Evolutionary conservation across 208 protist species (phyloP).

Genomic region (Acanthamoeba castellanii): DNA sequence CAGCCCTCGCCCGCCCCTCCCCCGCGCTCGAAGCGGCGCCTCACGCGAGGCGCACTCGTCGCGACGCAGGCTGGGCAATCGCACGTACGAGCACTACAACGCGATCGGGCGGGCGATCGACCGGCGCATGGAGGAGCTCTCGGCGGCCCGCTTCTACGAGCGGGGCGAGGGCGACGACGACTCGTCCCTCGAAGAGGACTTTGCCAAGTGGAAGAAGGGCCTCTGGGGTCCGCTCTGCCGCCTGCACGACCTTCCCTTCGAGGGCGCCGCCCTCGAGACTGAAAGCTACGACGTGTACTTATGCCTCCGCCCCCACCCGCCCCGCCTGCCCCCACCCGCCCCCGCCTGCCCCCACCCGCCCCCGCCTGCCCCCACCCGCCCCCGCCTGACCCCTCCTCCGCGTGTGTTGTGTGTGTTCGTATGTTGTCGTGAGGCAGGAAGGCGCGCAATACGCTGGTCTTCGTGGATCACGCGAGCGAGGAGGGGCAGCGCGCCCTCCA

Average conservation of each 20-base stretch:
- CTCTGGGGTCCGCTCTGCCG: constrained; percentile 79
- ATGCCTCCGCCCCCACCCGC: too few relatives aligned
- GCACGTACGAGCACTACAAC: constrained; percentile 97
- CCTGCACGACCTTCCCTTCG: constrained; percentile 14
- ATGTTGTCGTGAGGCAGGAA: too few relatives aligned
- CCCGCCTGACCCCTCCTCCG: too few relatives aligned
- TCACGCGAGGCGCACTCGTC: neutral
- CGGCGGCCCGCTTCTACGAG: constrained; percentile 82
- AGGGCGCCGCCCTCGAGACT: neutral
- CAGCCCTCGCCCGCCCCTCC: too few relatives aligned
- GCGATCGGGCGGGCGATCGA: constrained; percentile 86
- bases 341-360: neutral
- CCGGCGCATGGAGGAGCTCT: constrained; percentile 81
- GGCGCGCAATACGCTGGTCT: constrained; percentile 26
- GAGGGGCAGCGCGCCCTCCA: constrained; percentile 8
- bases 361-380: too few relatives aligned
- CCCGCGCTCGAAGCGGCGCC: too few relatives aligned
- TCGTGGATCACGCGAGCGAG: constrained; percentile 16
- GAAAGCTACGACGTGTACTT: constrained; percentile 59
- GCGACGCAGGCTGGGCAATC: constrained; percentile 94
- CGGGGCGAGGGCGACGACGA: constrained; percentile 90
- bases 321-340: neutral
- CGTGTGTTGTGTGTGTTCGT: too few relatives aligned
- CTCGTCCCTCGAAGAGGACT: constrained; percentile 90
- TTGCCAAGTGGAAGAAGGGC: constrained; percentile 87